A percentile compares a stretch with the other conserved stretches of the same genome.
Evolutionary conservation across 371 early-diverging fungal species (phyloP).

Genomic region (Gilbertella persicaria): DNA sequence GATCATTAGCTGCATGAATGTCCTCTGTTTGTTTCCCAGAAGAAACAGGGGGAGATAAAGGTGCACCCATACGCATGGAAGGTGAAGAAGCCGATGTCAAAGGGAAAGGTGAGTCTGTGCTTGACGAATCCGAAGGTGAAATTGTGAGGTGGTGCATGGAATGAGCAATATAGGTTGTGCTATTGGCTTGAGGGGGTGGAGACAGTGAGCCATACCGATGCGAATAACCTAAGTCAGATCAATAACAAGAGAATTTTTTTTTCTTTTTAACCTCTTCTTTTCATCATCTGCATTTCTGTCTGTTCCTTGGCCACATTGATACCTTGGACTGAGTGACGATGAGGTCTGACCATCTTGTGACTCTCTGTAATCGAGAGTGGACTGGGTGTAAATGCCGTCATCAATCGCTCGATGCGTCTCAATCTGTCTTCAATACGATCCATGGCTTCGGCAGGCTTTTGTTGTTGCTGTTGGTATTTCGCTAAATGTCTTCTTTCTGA

Average conservation of each 20-base stretch:
- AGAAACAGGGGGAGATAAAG: conserved; percentile 9
- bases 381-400: conserved; percentile 51
- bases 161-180: conserved; percentile 28
- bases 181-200: conserved; percentile 27
- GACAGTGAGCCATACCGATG: conserved; percentile 25
- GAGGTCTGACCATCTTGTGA: conserved; percentile 29
- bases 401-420: conserved; percentile 47
- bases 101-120: conserved; percentile 22
- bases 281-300: conserved; percentile 23
- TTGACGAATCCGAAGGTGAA: conserved; percentile 39
- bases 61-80: conserved; percentile 9
- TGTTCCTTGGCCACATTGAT: conserved; percentile 48
- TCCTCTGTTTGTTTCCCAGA: conserved; percentile 8
- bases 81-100: conserved; percentile 32
- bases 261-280: conserved; percentile 12
- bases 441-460: conserved; percentile 31
- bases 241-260: conserved; percentile 11
- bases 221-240: too few relatives aligned
- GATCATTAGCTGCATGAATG: not conserved
- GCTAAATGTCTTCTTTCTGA: conserved; percentile 41
- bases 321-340: conserved; percentile 53
- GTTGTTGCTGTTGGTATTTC: conserved; percentile 1
- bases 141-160: conserved; percentile 47
- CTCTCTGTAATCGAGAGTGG: conserved; percentile 16
- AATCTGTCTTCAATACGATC: conserved; percentile 54